These are phyloP conservation scores for Striga hermonthica DNA, from an alignment of 305 asterid species.

Conservation along the genomic window DNA sequence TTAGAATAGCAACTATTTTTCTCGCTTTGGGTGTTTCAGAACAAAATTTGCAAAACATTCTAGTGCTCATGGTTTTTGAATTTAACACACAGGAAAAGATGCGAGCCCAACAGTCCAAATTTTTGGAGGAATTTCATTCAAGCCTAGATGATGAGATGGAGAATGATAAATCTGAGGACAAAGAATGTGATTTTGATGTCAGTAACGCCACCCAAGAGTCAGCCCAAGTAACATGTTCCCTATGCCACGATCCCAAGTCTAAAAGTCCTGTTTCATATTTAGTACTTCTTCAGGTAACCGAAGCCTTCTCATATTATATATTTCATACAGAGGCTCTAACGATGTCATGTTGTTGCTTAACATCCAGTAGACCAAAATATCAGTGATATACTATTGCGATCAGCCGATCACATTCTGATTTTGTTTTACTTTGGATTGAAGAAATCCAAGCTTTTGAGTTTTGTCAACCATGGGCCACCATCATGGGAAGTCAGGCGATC, in stretches of 20 bases:
- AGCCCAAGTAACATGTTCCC: slow-evolving; percentile 74
- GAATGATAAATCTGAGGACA: slow-evolving; percentile 50
- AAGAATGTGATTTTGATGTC: slow-evolving; percentile 44
- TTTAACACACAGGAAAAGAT: slow-evolving; percentile 66
- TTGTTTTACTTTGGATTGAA: slow-evolving; percentile 41
- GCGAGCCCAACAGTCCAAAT: slow-evolving; percentile 87
- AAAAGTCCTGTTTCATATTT: slow-evolving; percentile 75
- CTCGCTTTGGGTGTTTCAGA: slow-evolving; percentile 2
- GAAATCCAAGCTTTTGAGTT: slow-evolving; percentile 89
- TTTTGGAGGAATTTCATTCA: slow-evolving; percentile 64
- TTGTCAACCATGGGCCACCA: slow-evolving; percentile 64
- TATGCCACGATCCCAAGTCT: slow-evolving; percentile 78
- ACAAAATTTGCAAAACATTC: slow-evolving; percentile 25
- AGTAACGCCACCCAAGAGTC: slow-evolving; percentile 45
- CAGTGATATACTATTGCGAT: neutral
- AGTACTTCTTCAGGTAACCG: slow-evolving; percentile 84
- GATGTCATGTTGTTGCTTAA: slow-evolving; percentile 16
- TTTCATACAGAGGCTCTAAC: slow-evolving; percentile 23
- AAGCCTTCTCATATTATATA: slow-evolving; percentile 22
- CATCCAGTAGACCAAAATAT: neutral
- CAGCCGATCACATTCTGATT: slow-evolving; percentile 26
- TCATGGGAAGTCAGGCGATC: slow-evolving; percentile 63
- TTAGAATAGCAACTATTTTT: slow-evolving; percentile 12
- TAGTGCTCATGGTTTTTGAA: slow-evolving; percentile 28
- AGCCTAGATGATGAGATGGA: slow-evolving; percentile 54